phyloP scores from a whole-genome alignment of 2,329 filamentous ascomycete genomes.

The Ambrosiella xylebori region DNA sequence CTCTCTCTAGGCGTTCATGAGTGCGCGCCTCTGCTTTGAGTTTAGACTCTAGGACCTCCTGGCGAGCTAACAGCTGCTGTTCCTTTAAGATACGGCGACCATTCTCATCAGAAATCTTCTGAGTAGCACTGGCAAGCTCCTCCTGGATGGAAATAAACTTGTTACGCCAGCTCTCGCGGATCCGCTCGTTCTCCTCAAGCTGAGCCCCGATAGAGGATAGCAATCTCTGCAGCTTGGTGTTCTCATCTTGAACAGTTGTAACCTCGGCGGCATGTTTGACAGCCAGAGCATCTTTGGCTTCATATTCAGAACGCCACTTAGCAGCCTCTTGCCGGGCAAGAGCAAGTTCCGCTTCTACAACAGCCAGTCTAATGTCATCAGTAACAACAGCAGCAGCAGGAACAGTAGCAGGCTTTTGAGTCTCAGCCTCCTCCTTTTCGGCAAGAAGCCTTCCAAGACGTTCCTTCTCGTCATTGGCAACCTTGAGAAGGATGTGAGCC shows the following conservation, averaged over 20 bases:
- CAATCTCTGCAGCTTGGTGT: conserved; percentile 56
- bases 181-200: conserved; percentile 68
- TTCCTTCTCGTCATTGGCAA: conserved; percentile 55
- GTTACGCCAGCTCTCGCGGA: conserved; percentile 66
- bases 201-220: conserved; percentile 60
- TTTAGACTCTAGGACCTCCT: conserved; percentile 61
- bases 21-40: conserved; percentile 59
- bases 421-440: conserved; percentile 43
- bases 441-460: conserved; percentile 49
- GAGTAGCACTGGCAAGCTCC: conserved; percentile 65
- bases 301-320: conserved; percentile 46
- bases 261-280: conserved; percentile 45
- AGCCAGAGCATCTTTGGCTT: conserved; percentile 39
- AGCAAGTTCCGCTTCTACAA: conserved; percentile 46
- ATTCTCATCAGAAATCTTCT: conserved; percentile 70
- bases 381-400: conserved; percentile 19
- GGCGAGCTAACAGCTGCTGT: conserved; percentile 59
- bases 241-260: conserved; percentile 37
- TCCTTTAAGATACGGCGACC: conserved; percentile 62
- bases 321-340: conserved; percentile 39
- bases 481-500: conserved; percentile 49
- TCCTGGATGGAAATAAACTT: conserved; percentile 77
- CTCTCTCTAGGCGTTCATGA: conserved; percentile 46
- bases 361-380: conserved; percentile 41
- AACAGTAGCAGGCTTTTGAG: conserved; percentile 13